phyloP scores from a whole-genome alignment of 371 early-diverging fungal genomes.

The Choanephora cucurbitarum region DNA sequence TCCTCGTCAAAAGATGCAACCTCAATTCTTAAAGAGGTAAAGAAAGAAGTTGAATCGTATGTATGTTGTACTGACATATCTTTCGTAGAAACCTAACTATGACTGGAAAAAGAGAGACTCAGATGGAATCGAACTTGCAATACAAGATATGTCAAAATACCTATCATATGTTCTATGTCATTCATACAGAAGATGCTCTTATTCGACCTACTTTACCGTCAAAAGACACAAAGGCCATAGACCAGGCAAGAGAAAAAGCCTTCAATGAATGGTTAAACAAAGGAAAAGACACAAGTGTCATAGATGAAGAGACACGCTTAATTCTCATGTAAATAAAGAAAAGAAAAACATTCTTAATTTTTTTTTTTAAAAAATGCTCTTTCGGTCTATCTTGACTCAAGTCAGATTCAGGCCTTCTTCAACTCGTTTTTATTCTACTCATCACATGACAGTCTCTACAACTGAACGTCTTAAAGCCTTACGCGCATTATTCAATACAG shows the following conservation, averaged over 20 bases:
- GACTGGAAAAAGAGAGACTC: constrained; percentile 30
- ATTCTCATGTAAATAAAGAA: constrained; percentile 7
- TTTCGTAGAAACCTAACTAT: constrained; percentile 9
- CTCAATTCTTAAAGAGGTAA: constrained; percentile 62
- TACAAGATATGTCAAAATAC: constrained; percentile 83
- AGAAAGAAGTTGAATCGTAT: constrained; percentile 21
- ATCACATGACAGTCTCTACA: constrained; percentile 22
- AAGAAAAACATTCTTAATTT: neutral
- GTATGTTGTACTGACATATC: too few species aligned
- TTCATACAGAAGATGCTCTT: constrained; percentile 35
- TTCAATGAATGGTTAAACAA: constrained; percentile 19
- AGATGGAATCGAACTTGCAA: constrained; percentile 63
- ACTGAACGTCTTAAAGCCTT: constrained; percentile 26
- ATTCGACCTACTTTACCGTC: constrained; percentile 3
- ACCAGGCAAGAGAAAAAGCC: neutral
- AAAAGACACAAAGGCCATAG: neutral
- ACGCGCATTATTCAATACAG: constrained; percentile 16
- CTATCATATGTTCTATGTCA: constrained; percentile 35
- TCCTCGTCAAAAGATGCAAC: constrained; percentile 32
- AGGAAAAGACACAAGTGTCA: constrained; percentile 6
- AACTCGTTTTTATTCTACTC: constrained; percentile 4
- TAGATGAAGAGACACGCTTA: constrained; percentile 3
- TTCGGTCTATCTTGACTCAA: neutral
- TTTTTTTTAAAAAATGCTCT: neutral
- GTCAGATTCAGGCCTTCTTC: too few species aligned